These are phyloP conservation scores for Penicillium cataractarum DNA, from an alignment of 495 filamentous ascomycete species.

Conservation along the genomic window DNA sequence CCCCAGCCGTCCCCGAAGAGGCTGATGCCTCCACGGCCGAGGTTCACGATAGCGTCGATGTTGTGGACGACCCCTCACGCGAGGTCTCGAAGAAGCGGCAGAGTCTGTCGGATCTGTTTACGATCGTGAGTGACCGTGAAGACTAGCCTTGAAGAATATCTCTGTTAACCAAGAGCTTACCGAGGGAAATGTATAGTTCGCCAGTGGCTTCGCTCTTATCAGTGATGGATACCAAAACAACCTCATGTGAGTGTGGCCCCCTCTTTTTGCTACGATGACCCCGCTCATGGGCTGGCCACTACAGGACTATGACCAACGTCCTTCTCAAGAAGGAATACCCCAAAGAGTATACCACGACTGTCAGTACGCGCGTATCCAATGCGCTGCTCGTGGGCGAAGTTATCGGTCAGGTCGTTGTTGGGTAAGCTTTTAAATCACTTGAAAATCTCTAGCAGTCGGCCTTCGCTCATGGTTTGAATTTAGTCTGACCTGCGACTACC, in stretches of 20 bases:
- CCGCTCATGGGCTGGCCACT: background rate
- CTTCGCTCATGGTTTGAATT: background rate
- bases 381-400: constrained; percentile 57
- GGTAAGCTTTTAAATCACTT: constrained; percentile 22
- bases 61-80: constrained; percentile 20
- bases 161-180: background rate
- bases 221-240: constrained; percentile 60
- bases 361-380: constrained; percentile 56
- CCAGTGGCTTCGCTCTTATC: constrained; percentile 53
- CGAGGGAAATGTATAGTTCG: constrained; percentile 30
- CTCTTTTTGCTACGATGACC: background rate
- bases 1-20: background rate
- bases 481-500: constrained; percentile 52
- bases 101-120: constrained; percentile 50
- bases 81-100: constrained; percentile 40
- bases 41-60: background rate
- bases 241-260: constrained; percentile 39
- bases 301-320: constrained; percentile 55
- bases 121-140: constrained; percentile 38
- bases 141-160: no score
- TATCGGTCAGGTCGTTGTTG: constrained; percentile 54
- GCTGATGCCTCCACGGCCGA: constrained; percentile 5
- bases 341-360: constrained; percentile 46
- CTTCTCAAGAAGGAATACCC: constrained; percentile 51
- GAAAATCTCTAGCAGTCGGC: background rate